These are phyloP conservation scores for Zalaria sp. DNA, from an alignment of 2,329 filamentous ascomycete genomes.

Conservation along the genomic window DNA sequence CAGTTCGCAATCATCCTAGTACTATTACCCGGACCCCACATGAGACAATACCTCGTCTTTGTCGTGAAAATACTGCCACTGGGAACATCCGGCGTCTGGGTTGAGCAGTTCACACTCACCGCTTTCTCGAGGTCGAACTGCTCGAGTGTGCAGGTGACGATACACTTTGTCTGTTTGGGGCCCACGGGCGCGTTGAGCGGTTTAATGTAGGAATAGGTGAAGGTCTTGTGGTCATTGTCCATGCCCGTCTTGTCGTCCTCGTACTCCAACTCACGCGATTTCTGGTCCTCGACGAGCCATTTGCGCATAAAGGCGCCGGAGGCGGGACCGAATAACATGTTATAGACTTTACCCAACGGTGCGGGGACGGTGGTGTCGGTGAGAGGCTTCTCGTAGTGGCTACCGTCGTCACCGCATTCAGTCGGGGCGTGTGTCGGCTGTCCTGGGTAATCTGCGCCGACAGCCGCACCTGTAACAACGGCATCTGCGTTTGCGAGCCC, in stretches of 20 bases:
- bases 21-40: conserved; percentile 76
- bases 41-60: conserved; percentile 89
- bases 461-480: conserved; percentile 25
- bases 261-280: conserved; percentile 74
- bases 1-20: conserved; percentile 82
- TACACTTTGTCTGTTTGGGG: conserved; percentile 87
- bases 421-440: conserved; percentile 71
- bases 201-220: conserved; percentile 80
- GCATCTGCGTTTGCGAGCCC: conserved; percentile 19
- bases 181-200: conserved; percentile 73
- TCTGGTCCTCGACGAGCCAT: conserved; percentile 77
- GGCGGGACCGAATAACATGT: conserved; percentile 67
- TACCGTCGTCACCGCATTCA: conserved; percentile 63
- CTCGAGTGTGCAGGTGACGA: conserved; percentile 75
- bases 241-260: conserved; percentile 68
- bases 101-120: conserved; percentile 67
- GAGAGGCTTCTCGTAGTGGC: conserved; percentile 72
- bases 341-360: conserved; percentile 83
- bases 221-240: conserved; percentile 53
- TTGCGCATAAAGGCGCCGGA: conserved; percentile 74
- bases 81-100: conserved; percentile 87
- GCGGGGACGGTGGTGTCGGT: conserved; percentile 79
- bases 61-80: conserved; percentile 82
- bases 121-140: conserved; percentile 75
- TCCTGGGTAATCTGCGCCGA: conserved; percentile 61